Conservation (phyloP, 139 green algal species). For the Spirogloea muscicola region DNA sequence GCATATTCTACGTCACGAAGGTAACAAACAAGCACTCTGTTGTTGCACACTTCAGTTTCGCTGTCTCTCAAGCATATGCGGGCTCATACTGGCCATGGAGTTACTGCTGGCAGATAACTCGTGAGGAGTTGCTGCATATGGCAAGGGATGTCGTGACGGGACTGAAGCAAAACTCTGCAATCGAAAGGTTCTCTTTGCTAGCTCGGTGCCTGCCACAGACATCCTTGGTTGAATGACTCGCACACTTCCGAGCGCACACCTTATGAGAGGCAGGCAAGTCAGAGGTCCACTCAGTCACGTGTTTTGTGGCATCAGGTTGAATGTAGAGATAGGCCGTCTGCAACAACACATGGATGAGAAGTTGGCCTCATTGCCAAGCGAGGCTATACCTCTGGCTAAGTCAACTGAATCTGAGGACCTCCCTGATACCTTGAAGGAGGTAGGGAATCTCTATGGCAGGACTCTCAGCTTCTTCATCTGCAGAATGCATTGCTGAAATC, state of each 20-base stretch:
- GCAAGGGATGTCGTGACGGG: conserved; percentile 32
- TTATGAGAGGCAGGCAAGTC: not conserved
- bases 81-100: not conserved
- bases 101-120: conserved; percentile 10
- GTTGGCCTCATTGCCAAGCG: no score
- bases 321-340: conserved; percentile 1
- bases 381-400: no score
- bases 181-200: no score
- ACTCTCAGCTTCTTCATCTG: no score
- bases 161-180: conserved; percentile 39
- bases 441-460: no score
- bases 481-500: no score
- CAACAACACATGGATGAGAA: conserved; percentile 22
- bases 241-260: not conserved
- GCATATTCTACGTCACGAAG: not conserved
- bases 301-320: no score
- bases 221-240: not conserved
- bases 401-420: no score
- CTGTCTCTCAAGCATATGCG: not conserved
- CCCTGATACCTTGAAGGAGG: no score
- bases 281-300: not conserved
- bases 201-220: no score
- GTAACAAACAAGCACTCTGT: conserved; percentile 2
- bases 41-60: not conserved
- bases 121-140: conserved; percentile 34